Base-by-base conservation (phyloP, 495 filamentous ascomycete species). In the Tuber calosporum region DNA sequence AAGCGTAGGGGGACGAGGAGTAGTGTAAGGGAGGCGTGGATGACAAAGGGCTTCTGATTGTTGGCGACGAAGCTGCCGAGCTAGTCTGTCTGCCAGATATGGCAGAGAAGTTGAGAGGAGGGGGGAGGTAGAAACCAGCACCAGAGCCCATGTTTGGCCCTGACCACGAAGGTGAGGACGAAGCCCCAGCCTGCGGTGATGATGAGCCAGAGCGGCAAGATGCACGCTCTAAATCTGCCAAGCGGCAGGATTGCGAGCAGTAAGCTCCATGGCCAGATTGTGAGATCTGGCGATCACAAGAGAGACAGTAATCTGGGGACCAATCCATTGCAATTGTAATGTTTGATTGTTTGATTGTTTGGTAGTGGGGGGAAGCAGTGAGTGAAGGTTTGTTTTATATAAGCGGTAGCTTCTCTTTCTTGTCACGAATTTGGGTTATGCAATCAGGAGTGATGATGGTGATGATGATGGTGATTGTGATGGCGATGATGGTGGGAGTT, bases 291-390 rank as follows among this genome's bases (percentile, higher is more conserved):
- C 89, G 89, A 83, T 97, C 94, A 86, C 94, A 98, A 86, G 90
- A 89, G 74, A 98, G 89, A 85, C 94, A 98, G 87, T 92, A 97
- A 83, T 97, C 92, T 77, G 89, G 91, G 76, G 90, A 93, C 93
- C 94, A 97, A 75, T 89, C 89, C 82, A 92, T 90, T 77, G 91
- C 87, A 85, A 89, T 90, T 79, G 85, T 86, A 85, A 87, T 86
- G 77, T 82, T 85, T 82, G 66, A 69, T 69, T 72, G 42, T 58
- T 67, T 70, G 37, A 9, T 39, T 9, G 39, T 11, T n/a, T n/a
- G n/a, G 30, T 8, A 53, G 45, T 11, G 45, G 53, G 22, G 30
- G 39, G 38, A 70, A 67, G 66, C 38, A 75, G 72, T 26, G 76
- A 70, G 71, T 72, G 73, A 36, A 26, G 39, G 53, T 73, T 40